phyloP scores from a whole-genome alignment of 371 early-diverging fungal species.

The Capillidium heterosporum region DNA sequence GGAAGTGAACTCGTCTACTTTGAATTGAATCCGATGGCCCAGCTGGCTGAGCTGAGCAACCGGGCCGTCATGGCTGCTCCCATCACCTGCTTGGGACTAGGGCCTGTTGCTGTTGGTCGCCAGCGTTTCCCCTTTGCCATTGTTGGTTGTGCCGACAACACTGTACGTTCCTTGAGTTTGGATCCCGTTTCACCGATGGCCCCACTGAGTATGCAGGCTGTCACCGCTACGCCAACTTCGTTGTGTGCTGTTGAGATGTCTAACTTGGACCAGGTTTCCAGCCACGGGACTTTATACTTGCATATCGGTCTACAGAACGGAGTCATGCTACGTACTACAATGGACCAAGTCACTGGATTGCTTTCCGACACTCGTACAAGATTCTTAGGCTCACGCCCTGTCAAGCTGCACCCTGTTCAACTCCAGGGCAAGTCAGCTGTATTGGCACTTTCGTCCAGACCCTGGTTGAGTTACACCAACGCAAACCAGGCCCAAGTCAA shows the following conservation, averaged over 20 bases:
- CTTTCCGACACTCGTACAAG: conserved; percentile 64
- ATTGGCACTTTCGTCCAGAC: conserved; percentile 65
- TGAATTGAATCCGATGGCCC: conserved; percentile 72
- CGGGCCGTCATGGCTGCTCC: conserved; percentile 49
- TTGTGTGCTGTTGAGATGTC: conserved; percentile 58
- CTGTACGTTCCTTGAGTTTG: conserved; percentile 73
- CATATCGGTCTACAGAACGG: conserved; percentile 86
- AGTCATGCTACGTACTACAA: conserved; percentile 64
- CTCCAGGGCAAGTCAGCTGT: conserved; percentile 52
- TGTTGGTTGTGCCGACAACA: conserved; percentile 80
- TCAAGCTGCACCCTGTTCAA: conserved; percentile 50
- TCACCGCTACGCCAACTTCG: conserved; percentile 31
- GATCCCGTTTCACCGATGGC: conserved; percentile 67
- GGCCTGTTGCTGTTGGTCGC: conserved; percentile 65
- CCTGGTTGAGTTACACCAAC: conserved; percentile 79
- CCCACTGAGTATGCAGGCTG: conserved; percentile 48
- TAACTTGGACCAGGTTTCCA: conserved; percentile 34
- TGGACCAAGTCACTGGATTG: conserved; percentile 68
- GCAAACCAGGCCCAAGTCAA: conserved; percentile 35
- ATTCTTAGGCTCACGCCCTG: conserved; percentile 71
- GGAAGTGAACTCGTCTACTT: conserved; percentile 80
- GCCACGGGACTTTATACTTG: conserved; percentile 53
- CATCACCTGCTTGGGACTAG: conserved; percentile 57
- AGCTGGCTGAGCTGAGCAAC: conserved; percentile 75
- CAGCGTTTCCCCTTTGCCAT: conserved; percentile 54